Conservation (phyloP, 495 filamentous ascomycete species). For the Evansstolkia leycettana region DNA sequence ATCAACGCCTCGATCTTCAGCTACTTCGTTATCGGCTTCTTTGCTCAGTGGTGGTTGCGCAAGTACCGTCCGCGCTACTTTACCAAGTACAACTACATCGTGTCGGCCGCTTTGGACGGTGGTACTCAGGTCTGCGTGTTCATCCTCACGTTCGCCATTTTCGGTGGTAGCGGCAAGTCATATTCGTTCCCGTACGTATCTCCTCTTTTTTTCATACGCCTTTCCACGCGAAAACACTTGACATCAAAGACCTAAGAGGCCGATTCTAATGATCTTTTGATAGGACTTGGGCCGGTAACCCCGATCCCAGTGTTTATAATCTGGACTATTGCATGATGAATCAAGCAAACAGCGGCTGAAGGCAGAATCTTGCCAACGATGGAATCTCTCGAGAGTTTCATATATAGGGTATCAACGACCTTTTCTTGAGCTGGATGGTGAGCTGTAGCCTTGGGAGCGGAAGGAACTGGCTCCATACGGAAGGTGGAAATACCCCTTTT, state of each 20-base stretch:
- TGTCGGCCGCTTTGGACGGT: slow-evolving; percentile 38
- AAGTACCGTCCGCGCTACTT: slow-evolving; percentile 29
- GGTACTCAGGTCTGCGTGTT: slow-evolving; percentile 34
- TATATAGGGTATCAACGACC: too few species aligned
- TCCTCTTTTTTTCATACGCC: not conserved
- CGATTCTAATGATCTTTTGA: not conserved
- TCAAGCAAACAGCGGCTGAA: slow-evolving; percentile 2
- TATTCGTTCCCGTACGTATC: slow-evolving; percentile 5
- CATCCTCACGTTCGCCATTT: slow-evolving; percentile 39
- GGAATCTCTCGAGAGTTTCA: too few species aligned
- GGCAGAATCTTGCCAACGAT: too few species aligned
- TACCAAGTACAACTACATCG: slow-evolving; percentile 40
- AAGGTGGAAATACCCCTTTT: not conserved
- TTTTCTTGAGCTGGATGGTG: too few species aligned
- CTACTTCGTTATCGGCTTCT: slow-evolving; percentile 26
- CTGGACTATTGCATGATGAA: slow-evolving; percentile 16
- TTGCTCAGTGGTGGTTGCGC: slow-evolving; percentile 32
- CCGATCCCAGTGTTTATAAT: slow-evolving; percentile 6
- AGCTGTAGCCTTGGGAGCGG: too few species aligned
- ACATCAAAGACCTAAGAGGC: too few species aligned
- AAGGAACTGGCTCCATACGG: too few species aligned
- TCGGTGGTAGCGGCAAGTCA: slow-evolving; percentile 20
- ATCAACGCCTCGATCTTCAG: slow-evolving; percentile 20
- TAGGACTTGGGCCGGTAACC: slow-evolving; percentile 9
- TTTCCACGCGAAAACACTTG: too few species aligned